Base-by-base conservation (phyloP, 2,329 filamentous ascomycete genomes). In the Clonostachys rhizophaga region DNA sequence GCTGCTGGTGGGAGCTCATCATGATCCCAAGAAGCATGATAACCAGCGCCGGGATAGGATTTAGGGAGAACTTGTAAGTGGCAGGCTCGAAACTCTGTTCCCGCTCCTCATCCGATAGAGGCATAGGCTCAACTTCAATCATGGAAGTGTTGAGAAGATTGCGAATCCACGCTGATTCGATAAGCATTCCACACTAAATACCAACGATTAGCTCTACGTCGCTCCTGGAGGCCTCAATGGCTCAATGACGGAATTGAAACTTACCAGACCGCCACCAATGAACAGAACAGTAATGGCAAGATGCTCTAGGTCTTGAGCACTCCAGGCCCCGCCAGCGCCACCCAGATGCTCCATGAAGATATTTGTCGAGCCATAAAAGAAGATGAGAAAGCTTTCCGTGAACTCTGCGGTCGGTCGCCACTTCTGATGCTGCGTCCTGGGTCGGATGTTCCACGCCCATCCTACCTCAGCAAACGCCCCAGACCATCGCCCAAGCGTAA, bases 391-490 rank as follows among this genome's bases (percentile, higher is more conserved):
- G 34, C 89, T 95, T 66, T 97, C 92, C 43, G 86, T 81, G 57
- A 95, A 96, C 68, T 97, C 92, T 20, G 89, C 90, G 0, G 88
- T 88, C 1, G 87, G 88, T 44, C 81, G 81, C 79, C 86, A 86
- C 59, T 75, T 80, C 53, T 79, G 75, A 16, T 82, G 76, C 12
- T 54, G 50, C 14, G 57, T 58, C 51, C 65, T 74, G 5, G 90
- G 90, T 50, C 87, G 87, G 50, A 91, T 67, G 58, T 97, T 97
- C 92, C 92, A 96, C 0, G 91, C 89, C 92, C 92, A 97, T 54
- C 92, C 92, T 48, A 92, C 78, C 50, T 96, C 89, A 49, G 87
- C 84, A 63, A 95, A 97, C 63, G 87, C 88, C 24, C 92, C 92
- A 60, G 91, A 83, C 87, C 90, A 96, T 47, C 92, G 85, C 33